Evolutionary conservation across 202 grass and related monocot genomes (phyloP).

Genomic region (Dendrocalamus latiflorus): DNA sequence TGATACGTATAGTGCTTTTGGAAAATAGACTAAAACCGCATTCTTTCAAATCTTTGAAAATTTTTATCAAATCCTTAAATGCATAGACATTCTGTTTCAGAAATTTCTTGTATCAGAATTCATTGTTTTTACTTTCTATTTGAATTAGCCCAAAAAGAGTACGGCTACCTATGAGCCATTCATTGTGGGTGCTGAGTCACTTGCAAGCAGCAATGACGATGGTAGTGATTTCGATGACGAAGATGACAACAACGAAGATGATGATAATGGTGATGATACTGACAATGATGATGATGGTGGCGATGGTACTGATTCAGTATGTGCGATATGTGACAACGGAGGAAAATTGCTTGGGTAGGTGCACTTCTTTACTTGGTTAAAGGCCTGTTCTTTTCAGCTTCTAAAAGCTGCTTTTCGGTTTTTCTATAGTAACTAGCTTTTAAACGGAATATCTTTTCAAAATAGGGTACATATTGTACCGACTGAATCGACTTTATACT

Average conservation of each 20-base stretch:
- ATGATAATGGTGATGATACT: constrained; percentile 14
- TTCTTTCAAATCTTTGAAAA: background rate
- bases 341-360: constrained; percentile 58
- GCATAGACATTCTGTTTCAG: background rate
- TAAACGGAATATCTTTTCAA: no score
- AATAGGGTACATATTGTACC: no score
- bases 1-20: background rate
- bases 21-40: background rate
- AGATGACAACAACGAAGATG: constrained; percentile 31
- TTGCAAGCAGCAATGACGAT: no score
- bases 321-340: constrained; percentile 76
- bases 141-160: constrained; percentile 16
- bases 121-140: background rate
- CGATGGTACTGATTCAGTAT: constrained; percentile 49
- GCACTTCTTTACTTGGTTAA: background rate
- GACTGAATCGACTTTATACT: no score
- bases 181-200: no score
- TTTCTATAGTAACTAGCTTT: no score
- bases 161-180: no score
- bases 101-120: background rate
- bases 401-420: no score
- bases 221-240: background rate
- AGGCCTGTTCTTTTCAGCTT: no score
- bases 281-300: constrained; percentile 14
- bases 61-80: background rate